Evolutionary conservation across 1,139 yeast species (phyloP), one percentile per base, ranked within the genome.

Genomic region (Magnusiomyces paraingens): DNA sequence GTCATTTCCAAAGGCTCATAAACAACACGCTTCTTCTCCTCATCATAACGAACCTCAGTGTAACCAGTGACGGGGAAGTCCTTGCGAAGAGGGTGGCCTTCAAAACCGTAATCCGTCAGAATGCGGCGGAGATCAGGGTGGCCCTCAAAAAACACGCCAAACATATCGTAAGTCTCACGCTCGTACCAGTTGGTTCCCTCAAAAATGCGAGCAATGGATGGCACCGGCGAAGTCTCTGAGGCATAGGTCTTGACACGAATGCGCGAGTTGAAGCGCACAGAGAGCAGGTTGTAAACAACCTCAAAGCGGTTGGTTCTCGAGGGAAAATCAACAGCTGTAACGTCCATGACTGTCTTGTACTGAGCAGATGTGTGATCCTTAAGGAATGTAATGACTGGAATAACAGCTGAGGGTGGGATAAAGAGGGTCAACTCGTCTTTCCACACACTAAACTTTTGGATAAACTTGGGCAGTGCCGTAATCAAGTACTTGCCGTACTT

Each of bases 1-100:
- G 95, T 85, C 70, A 87, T 78, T 74, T 88, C 95, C 66, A 88
- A 78, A 51, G 96, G 96, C 73, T 87, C 95, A 68, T 88, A 88
- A 38, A 88, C 88, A 56, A 88, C 84, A 68, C 96, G 81, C 77
- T 87, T 84, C 80, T 88, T 88, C 71, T 88, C 95, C 69, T 87
- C 91, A 70, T 88, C 95, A 71, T 87, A 88, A 69, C 93, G 80
- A 48, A 88, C 89, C 73, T 88, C 95, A 52, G 94, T 86, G 73
- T 86, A 88, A 58, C 95, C 95, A 49, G 95, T 86, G 49, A 93
- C 82, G 63, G 96, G 96, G 86, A 88, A 88, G 71, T 88, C 96
- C 72, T 88, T 88, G 72, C 95, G 82, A 69, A 88, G 78, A 15
- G 96, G 96, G 68, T 88, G 94, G 54, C 96, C 96, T 71, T 86